Conservation (phyloP, 768 basidiomycete genomes). For the Suillus brevipes region DNA sequence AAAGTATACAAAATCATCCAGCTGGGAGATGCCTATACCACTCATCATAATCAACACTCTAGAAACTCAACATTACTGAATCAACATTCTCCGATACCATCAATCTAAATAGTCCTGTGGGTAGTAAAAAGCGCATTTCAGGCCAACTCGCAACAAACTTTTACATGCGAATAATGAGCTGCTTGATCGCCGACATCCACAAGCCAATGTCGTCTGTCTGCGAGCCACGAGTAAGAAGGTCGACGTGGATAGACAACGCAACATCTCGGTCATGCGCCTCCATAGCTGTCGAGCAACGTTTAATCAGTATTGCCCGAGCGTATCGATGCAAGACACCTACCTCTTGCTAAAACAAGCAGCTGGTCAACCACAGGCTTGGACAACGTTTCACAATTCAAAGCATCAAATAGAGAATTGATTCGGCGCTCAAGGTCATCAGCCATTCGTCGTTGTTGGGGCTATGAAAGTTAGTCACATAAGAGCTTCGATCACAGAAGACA, state of each 20-base stretch:
- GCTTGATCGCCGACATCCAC: conserved; percentile 91
- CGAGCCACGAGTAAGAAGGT: conserved; percentile 77
- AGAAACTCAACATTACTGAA: not conserved
- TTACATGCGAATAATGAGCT: conserved; percentile 73
- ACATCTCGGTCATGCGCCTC: conserved; percentile 71
- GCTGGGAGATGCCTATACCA: not conserved
- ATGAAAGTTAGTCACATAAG: conserved; percentile 5
- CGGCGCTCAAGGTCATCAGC: conserved; percentile 86
- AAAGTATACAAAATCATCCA: not conserved
- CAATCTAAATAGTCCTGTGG: conserved; percentile 7
- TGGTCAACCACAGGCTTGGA: conserved; percentile 70
- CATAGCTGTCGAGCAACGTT: conserved; percentile 59
- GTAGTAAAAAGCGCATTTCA: conserved; percentile 2
- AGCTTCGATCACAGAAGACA: not conserved
- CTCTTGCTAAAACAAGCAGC: conserved; percentile 68
- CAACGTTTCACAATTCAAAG: conserved; percentile 86
- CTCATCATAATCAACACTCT: not conserved
- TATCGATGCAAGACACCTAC: conserved; percentile 40
- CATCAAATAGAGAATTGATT: conserved; percentile 84
- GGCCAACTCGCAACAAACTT: not conserved
- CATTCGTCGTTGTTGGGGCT: conserved; percentile 83
- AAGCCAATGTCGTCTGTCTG: conserved; percentile 80
- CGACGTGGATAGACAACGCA: conserved; percentile 83
- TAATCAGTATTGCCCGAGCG: not conserved
- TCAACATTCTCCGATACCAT: not conserved